Evolutionary conservation across 257 asterid genomes (phyloP), one percentile per base, ranked within the genome.

Genomic region (Solanum dulcamara): DNA sequence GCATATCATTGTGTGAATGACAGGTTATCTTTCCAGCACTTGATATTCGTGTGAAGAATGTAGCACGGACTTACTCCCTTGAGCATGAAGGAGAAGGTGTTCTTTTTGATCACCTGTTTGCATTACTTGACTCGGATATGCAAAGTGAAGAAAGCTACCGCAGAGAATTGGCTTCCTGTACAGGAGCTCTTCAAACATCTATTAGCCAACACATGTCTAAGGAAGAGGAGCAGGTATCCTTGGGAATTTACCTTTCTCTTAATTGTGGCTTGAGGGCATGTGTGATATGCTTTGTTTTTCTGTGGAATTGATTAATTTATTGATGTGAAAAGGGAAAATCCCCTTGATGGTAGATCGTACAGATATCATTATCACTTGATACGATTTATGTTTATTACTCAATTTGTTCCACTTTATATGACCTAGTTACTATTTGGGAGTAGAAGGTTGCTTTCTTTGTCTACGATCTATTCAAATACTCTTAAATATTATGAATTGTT

Each of bases 191-290:
- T 80, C 95, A 92, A 88, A 96, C 99, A 72, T 96, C 99, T 80
- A 95, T 96, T 89, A 91, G 94, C 92, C 99, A 96, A 92, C 99
- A 96, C 94, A 96, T 96, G 99, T 95, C 98, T 86, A 96, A 96
- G 92, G 99, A 96, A 91, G 99, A 96, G 92, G 99, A 96, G 87
- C 99, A 96, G 99, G 99, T 96, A 67, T 44, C 12, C 18, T 81
- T 44, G 17, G 2, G 6, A 24, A 32, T 59, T 82, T 24, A 30
- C 55, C 18, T 60, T 82, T 2, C 17, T 37, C 40, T 38, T 40
- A 82, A 6, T 81, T 81, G 32, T 55, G 57, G 50, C 17, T 84
- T 35, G 60, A 46, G 33, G 83, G 60, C 42, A 77, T 35, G 59
- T 10, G 44, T 77, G 62, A 10, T 9, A 17, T 77, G 42, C 64